A percentile compares a stretch with the other conserved stretches of the same genome.
These are phyloP conservation scores for Hanseniaspora valbyensis DNA, from an alignment of 805 yeast species.

Conservation along the genomic window DNA sequence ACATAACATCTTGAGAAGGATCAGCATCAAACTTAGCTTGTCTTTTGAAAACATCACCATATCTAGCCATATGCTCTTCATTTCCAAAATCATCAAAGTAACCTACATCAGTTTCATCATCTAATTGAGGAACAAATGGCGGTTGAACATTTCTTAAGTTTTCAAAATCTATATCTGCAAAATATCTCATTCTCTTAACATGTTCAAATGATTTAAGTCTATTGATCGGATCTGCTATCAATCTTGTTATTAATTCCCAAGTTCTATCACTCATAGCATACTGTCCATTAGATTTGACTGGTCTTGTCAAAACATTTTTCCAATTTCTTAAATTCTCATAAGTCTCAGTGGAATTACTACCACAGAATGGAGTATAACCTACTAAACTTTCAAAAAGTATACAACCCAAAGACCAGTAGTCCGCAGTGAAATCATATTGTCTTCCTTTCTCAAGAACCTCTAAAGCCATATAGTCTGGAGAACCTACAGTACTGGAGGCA, in stretches of 20 bases:
- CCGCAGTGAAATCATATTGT: slow-evolving; percentile 89
- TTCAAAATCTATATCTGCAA: slow-evolving; percentile 73
- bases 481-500: slow-evolving; percentile 93
- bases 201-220: slow-evolving; percentile 73
- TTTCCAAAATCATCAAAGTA: slow-evolving; percentile 95
- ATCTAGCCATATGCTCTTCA: slow-evolving; percentile 94
- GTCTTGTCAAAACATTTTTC: slow-evolving; percentile 79
- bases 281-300: slow-evolving; percentile 82
- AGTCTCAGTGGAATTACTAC: slow-evolving; percentile 86
- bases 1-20: slow-evolving; percentile 46
- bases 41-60: slow-evolving; percentile 92
- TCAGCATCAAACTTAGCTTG: slow-evolving; percentile 71
- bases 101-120: slow-evolving; percentile 96
- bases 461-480: slow-evolving; percentile 98
- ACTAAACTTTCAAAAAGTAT: slow-evolving; percentile 91
- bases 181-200: slow-evolving; percentile 68
- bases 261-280: slow-evolving; percentile 92
- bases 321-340: slow-evolving; percentile 87
- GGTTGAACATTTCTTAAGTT: slow-evolving; percentile 61
- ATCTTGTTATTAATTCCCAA: slow-evolving; percentile 72
- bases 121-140: slow-evolving; percentile 94
- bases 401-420: slow-evolving; percentile 97
- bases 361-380: slow-evolving; percentile 96
- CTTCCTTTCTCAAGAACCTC: slow-evolving; percentile 86
- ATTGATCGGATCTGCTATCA: slow-evolving; percentile 68